These are phyloP conservation scores for Candida morakotiae DNA, from an alignment of 805 yeast genomes.

Conservation along the genomic window DNA sequence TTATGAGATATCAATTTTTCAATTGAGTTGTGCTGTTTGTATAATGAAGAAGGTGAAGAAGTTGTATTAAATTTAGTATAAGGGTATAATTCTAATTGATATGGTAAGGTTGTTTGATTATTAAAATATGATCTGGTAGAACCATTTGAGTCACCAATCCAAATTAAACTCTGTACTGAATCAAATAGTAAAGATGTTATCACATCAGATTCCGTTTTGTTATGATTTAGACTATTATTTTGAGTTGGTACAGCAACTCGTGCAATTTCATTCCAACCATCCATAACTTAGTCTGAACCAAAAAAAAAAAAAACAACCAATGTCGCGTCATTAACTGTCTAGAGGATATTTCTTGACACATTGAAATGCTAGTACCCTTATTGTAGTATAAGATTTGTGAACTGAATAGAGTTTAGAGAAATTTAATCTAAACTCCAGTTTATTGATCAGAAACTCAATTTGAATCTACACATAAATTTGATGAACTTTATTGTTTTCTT, in stretches of 20 bases:
- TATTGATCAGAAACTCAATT: too few species aligned
- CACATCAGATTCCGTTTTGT: not conserved
- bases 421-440: too few species aligned
- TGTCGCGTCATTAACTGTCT: too few species aligned
- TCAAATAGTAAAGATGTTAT: slow-evolving; percentile 51
- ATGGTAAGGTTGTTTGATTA: slow-evolving; percentile 13
- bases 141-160: slow-evolving; percentile 78
- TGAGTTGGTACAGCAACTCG: slow-evolving; percentile 9
- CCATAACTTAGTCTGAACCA: slow-evolving; percentile 32
- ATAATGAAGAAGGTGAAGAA: slow-evolving; percentile 17
- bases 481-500: too few species aligned
- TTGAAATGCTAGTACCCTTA: too few species aligned
- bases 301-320: too few species aligned
- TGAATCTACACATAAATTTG: too few species aligned
- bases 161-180: slow-evolving; percentile 65
- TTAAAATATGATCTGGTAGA: slow-evolving; percentile 28
- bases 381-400: too few species aligned
- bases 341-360: too few species aligned
- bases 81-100: slow-evolving; percentile 23
- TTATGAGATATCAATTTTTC: slow-evolving; percentile 26
- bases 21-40: slow-evolving; percentile 16
- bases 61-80: slow-evolving; percentile 36
- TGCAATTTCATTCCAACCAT: slow-evolving; percentile 48
- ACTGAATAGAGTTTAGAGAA: too few species aligned
- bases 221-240: not conserved